Evolutionary conservation across 148 eudicot species (phyloP), one percentile per base, ranked within the genome.

Genomic region (Amaranthus palmeri): DNA sequence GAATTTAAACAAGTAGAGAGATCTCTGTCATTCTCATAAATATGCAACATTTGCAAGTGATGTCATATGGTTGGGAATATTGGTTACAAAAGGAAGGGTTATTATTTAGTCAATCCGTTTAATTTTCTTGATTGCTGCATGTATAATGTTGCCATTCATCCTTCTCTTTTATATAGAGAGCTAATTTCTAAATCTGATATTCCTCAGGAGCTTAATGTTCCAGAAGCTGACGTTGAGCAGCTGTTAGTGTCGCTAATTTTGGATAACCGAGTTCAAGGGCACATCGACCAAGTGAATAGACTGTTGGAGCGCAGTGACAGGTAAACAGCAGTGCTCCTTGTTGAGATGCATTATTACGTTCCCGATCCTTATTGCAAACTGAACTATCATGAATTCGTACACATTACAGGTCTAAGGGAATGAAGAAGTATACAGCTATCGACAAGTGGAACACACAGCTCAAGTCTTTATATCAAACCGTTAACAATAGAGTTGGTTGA

Each of bases 371-470:
- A 49, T 67, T 58, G 9, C 49, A 11, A 25, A 50, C 10, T 40
- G 44, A 7, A 10, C 61, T 47, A 8, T 25, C 47, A 8, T 10
- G 12, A 55, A 48, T 50, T 12, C 17, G 46, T 72, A 36, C 42
- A 17, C 43, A 40, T 56, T 74, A 72, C 88, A 95, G 97, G 78
- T 95, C 97, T 44, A 95, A 86, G 89, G 97, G 99, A 67, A 87
- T 87, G 88, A 88, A 85, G 78, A 95, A 95, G 81, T 92, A 95
- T 75, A 76, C 89, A 60, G 99, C 97, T 15, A 76, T 91, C 64
- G 99, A 95, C 68, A 95, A 91, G 79, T 95, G 99, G 99, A 89
- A 87, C 83, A 89, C 93, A 8, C 96, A 89, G 82, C 96, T 95
- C 14, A 84, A 67, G 65, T 88, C 96, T 8, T 86, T 95, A 41